Percentiles rank a stretch among this genome's conserved stretches.
Evolutionary conservation across 202 grass and related monocot genomes (phyloP).

Genomic region (Eragrostis tef): DNA sequence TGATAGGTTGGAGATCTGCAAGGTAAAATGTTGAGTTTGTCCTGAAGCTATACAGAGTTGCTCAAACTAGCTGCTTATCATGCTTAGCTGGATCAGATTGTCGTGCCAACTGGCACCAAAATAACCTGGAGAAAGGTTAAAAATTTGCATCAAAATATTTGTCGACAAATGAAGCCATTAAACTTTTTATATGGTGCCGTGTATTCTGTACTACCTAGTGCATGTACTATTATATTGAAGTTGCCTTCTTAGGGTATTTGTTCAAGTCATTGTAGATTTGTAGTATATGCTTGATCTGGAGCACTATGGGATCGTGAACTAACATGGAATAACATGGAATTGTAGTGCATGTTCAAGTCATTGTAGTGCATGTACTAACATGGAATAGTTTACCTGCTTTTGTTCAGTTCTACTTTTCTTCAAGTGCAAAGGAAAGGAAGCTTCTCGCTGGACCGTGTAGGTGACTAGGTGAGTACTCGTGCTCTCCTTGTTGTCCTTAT

Average conservation of each 20-base stretch:
- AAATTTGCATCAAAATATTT: slow-evolving; percentile 29
- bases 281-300: slow-evolving; percentile 41
- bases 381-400: slow-evolving; percentile 44
- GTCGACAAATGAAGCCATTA: slow-evolving; percentile 10
- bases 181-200: slow-evolving; percentile 29
- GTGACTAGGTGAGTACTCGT: slow-evolving; percentile 29
- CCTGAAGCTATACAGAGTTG: slow-evolving; percentile 16
- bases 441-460: slow-evolving; percentile 58
- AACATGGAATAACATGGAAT: slow-evolving; percentile 43
- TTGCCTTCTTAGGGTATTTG: slow-evolving; percentile 24
- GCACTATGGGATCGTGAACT: slow-evolving; percentile 31
- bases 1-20: slow-evolving; percentile 36
- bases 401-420: slow-evolving; percentile 55
- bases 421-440: slow-evolving; percentile 62
- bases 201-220: slow-evolving; percentile 8
- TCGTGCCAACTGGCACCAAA: slow-evolving; percentile 33
- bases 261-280: neutral
- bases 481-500: slow-evolving; percentile 35
- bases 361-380: too few relatives aligned
- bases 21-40: slow-evolving; percentile 19
- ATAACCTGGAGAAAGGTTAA: slow-evolving; percentile 2
- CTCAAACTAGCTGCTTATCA: slow-evolving; percentile 37
- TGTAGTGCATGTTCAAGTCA: too few relatives aligned
- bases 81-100: slow-evolving; percentile 46
- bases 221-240: slow-evolving; percentile 7